These are phyloP conservation scores for Zoysia matrella DNA, from an alignment of 202 grass and related monocot species.

Conservation along the genomic window DNA sequence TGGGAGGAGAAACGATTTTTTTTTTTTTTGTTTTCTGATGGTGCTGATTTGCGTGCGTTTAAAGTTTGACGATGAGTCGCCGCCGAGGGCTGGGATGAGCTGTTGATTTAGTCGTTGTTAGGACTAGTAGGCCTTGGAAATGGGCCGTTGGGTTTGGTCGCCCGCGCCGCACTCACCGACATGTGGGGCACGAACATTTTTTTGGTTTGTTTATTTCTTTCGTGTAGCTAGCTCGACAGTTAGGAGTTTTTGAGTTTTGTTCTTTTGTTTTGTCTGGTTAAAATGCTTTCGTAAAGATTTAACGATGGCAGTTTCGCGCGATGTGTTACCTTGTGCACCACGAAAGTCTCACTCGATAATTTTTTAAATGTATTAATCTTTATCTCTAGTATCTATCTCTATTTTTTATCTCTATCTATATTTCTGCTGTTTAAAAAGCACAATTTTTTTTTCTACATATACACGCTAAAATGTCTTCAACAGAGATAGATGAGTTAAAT, in stretches of 20 bases:
- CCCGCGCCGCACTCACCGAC: background rate
- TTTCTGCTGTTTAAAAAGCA: too few species aligned
- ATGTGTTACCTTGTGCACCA: too few species aligned
- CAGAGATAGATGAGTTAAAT: too few species aligned
- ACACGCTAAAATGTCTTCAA: too few species aligned
- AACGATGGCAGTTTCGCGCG: too few species aligned
- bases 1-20: background rate
- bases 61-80: slow-evolving; percentile 8
- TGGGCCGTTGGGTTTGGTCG: background rate
- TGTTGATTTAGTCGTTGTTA: background rate
- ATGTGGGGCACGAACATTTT: background rate
- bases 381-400: too few species aligned
- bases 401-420: too few species aligned
- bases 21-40: background rate
- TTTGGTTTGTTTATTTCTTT: background rate
- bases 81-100: slow-evolving; percentile 7
- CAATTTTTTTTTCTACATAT: too few species aligned
- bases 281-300: background rate
- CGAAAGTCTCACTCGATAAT: too few species aligned
- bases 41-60: slow-evolving; percentile 18
- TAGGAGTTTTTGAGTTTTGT: background rate
- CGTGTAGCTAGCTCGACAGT: background rate
- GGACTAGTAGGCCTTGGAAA: slow-evolving; percentile 4
- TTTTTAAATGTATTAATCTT: too few species aligned
- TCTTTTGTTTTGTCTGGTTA: background rate